Conservation (phyloP, 345 rosid species). For the Lepidium sativum region DNA sequence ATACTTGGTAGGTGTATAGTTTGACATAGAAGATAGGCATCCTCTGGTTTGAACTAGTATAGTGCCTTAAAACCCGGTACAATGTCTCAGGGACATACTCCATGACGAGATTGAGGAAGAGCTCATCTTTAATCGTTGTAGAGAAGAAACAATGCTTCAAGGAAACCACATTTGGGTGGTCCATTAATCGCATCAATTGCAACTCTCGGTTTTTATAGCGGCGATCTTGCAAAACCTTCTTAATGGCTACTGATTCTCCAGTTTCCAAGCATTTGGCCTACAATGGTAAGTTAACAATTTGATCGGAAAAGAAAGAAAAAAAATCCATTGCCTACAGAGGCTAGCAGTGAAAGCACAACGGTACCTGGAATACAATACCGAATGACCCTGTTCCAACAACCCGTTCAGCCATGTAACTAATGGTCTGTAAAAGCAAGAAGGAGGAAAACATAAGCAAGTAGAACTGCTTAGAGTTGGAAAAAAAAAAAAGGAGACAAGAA, state of each 20-base stretch:
- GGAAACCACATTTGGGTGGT: slow-evolving; percentile 75
- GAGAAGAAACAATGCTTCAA: slow-evolving; percentile 88
- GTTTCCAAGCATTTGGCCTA: slow-evolving; percentile 91
- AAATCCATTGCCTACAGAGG: neutral
- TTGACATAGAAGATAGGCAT: slow-evolving; percentile 80
- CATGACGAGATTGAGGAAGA: slow-evolving; percentile 74
- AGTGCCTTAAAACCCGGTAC: slow-evolving; percentile 57
- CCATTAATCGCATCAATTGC: slow-evolving; percentile 70
- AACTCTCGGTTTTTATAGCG: slow-evolving; percentile 76
- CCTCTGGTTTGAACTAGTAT: slow-evolving; percentile 51
- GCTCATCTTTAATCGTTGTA: slow-evolving; percentile 62
- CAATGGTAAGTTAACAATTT: slow-evolving; percentile 1
- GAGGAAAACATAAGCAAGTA: slow-evolving; percentile 4
- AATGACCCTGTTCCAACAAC: slow-evolving; percentile 78
- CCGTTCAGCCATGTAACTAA: slow-evolving; percentile 87
- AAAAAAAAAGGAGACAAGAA: neutral
- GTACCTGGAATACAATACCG: slow-evolving; percentile 78
- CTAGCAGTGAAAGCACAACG: neutral
- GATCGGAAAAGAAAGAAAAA: neutral
- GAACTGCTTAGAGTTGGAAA: neutral
- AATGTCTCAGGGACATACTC: slow-evolving; percentile 76
- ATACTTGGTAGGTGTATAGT: slow-evolving; percentile 73
- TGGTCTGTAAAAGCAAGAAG: slow-evolving; percentile 37
- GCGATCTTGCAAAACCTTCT: slow-evolving; percentile 78
- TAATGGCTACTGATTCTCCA: slow-evolving; percentile 78